Evolutionary conservation across 2,329 filamentous ascomycete species (phyloP).

Genomic region (Leptosphaerulina australis): DNA sequence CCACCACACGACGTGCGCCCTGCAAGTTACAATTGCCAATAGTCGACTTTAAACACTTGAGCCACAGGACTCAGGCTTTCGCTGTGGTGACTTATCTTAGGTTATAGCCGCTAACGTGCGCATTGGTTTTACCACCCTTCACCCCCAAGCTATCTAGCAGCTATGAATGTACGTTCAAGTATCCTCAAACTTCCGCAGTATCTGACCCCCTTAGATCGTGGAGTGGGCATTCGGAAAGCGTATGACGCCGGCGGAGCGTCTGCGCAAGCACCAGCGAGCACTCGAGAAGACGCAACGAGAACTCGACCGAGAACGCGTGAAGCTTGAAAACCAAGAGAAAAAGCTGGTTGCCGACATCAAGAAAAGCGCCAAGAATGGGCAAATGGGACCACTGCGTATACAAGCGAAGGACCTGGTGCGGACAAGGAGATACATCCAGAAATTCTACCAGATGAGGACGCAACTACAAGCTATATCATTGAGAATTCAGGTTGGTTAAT

Average conservation of each 20-base stretch:
- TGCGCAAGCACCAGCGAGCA: slow-evolving; percentile 92
- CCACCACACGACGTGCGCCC: slow-evolving; percentile 6
- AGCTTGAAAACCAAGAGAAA: slow-evolving; percentile 98
- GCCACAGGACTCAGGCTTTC: background rate
- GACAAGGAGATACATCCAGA: slow-evolving; percentile 92
- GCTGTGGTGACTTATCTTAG: background rate
- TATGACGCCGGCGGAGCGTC: slow-evolving; percentile 92
- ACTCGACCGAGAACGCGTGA: slow-evolving; percentile 90
- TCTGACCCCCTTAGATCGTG: slow-evolving; percentile 69
- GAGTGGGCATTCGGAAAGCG: slow-evolving; percentile 99
- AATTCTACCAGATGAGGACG: slow-evolving; percentile 98
- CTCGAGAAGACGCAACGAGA: slow-evolving; percentile 97
- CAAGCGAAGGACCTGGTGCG: slow-evolving; percentile 96
- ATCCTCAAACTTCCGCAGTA: background rate
- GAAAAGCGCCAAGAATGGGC: slow-evolving; percentile 95
- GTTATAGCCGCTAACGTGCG: background rate
- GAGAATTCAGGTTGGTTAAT: slow-evolving; percentile 78
- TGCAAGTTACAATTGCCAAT: background rate
- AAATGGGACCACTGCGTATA: slow-evolving; percentile 98
- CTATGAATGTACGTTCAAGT: slow-evolving; percentile 62
- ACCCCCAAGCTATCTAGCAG: slow-evolving; percentile 25
- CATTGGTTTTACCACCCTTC: background rate
- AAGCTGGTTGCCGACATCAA: slow-evolving; percentile 95
- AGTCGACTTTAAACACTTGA: background rate
- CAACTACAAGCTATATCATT: slow-evolving; percentile 95